These are phyloP conservation scores for Vanilla planifolia DNA, from an alignment of 106 monocot species.

Conservation along the genomic window DNA sequence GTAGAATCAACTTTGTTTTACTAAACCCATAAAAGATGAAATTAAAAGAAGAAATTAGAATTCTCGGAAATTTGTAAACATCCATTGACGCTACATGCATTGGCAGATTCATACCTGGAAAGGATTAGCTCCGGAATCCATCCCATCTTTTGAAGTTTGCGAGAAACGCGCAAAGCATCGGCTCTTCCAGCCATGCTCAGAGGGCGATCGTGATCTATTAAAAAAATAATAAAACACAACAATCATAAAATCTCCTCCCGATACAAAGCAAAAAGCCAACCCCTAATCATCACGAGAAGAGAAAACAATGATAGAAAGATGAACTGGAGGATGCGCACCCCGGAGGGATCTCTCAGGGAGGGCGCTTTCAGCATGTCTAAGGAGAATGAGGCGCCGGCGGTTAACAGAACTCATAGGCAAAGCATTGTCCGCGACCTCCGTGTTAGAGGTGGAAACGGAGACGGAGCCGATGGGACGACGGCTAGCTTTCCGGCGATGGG, in stretches of 20 bases:
- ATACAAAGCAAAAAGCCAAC: not conserved
- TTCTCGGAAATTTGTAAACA: not conserved
- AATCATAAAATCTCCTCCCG: not conserved
- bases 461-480: constrained; percentile 3
- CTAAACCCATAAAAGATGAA: too few species aligned
- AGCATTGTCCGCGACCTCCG: constrained; percentile 12
- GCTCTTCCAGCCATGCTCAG: constrained; percentile 55
- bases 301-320: not conserved
- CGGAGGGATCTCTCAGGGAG: constrained; percentile 37
- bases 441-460: constrained; percentile 19
- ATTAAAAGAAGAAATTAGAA: too few species aligned
- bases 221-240: not conserved
- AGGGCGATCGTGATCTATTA: constrained; percentile 79
- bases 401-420: not conserved
- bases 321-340: constrained; percentile 25
- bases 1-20: too few species aligned
- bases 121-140: constrained; percentile 91
- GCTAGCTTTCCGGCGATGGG: constrained; percentile 9
- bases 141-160: constrained; percentile 77
- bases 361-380: constrained; percentile 86
- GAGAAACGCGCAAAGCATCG: constrained; percentile 50
- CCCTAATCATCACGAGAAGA: not conserved
- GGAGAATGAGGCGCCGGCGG: constrained; percentile 69
- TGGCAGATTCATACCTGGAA: constrained; percentile 43
- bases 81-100: not conserved